Evolutionary conservation across 1,284 basidiomycete species (phyloP), one percentile per base, ranked within the genome.

Genomic region (Phellinidium pouzarii): DNA sequence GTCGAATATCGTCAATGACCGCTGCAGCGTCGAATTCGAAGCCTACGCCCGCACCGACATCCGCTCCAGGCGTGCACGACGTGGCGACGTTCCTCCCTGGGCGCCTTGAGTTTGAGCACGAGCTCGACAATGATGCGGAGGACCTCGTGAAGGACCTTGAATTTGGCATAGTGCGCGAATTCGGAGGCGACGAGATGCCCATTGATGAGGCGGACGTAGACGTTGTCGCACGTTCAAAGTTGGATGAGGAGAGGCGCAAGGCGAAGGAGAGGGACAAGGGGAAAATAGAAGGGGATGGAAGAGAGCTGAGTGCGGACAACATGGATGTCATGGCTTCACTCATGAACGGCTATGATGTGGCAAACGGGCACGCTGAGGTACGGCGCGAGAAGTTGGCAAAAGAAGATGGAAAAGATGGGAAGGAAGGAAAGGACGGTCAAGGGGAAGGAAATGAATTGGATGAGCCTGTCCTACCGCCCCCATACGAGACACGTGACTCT

Each of bases 81-180:
- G 79, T 99, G 40, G 84, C 84, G 9, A 91, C 89, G 0, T 98
- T 89, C 71, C 89, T 99, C 69, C 95, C 95, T 5, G 95, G 95
- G 17, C 86, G 96, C 42, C 78, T 99, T 46, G 95, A 99, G 67
- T 99, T 99, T 66, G 96, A 99, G 66, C 90, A 93, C 60, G 96
- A 99, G 69, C 73, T 93, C 17, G 95, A 98, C 65, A 94, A 96
- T 65, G 94, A 98, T 34, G 95, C 95, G 0, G 95, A 99, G 65
- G 86, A 94, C 63, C 71, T 93, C 1, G 87, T 98, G 59, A 99
- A 98, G 70, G 94, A 99, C 65, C 77, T 99, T 60, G 94, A 98
- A 66, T 98, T 98, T 62, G 95, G 93, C 2, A 72, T 91, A 8
- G 91, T 93, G 54, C 76, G 82, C 36, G 78, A 84, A 44, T 96